Evolutionary conservation across 306 rosid species (phyloP).

Genomic region (Carpinus fangiana): DNA sequence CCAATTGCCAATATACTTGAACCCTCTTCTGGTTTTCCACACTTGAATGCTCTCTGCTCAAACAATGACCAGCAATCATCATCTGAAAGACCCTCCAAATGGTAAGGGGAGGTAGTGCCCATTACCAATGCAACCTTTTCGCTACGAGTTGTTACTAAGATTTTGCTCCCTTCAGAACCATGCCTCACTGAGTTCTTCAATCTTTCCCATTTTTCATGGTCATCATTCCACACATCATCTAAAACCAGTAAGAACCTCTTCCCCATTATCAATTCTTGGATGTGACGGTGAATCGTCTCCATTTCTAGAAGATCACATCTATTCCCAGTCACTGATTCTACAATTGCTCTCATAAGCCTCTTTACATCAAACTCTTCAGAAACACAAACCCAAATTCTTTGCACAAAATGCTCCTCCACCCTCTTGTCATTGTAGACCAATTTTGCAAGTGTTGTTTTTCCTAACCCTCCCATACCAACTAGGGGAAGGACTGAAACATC

Average conservation of each 20-base stretch:
- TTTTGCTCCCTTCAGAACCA: constrained; percentile 8
- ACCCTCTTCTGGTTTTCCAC: neutral
- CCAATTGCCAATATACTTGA: neutral
- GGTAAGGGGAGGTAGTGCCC: neutral
- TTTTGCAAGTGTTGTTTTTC: neutral
- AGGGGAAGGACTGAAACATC: neutral
- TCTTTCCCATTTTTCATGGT: neutral
- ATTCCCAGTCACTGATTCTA: neutral
- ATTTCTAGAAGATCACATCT: too few species aligned
- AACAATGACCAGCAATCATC: constrained; percentile 24
- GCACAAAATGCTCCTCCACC: neutral
- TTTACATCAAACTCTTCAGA: neutral
- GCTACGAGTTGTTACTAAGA: constrained; percentile 28
- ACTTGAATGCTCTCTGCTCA: neutral
- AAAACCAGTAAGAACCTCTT: neutral
- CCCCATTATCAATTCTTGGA: neutral
- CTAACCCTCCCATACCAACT: neutral
- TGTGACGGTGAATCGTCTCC: too few species aligned
- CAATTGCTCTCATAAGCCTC: too few species aligned
- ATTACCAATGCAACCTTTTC: neutral
- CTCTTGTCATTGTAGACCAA: neutral
- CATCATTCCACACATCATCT: neutral
- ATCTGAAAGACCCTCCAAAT: neutral
- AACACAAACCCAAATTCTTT: neutral
- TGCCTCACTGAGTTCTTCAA: neutral